Base-by-base conservation (phyloP, 2,329 filamentous ascomycete species). In the Fusarium multiceps region DNA sequence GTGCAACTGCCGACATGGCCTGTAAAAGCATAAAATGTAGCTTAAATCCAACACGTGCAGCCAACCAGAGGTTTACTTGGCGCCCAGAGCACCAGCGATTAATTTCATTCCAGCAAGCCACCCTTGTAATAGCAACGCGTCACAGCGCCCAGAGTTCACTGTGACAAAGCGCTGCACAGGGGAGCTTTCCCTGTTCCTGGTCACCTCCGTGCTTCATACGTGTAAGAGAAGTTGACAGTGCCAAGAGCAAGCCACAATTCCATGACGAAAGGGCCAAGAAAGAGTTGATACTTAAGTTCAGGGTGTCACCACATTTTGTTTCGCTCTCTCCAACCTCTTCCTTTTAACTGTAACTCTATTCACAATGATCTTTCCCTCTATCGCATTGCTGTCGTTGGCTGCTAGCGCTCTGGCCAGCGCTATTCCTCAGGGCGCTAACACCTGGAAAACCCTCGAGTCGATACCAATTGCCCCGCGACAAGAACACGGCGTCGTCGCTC, bases 391-490 rank as follows among this genome's bases (percentile, higher is more conserved):
- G 23, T 51, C 53, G 12, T 23, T 70, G 7, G 46, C 49, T 23
- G 30, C 54, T 16, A 59, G 45, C 20, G 28, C 54, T 13, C n/a
- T 69, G 20, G 57, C 67, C 14, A 63, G 57, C 30, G 51, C 49
- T 2, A 16, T 55, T 0, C 67, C 42, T 6, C 67, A 70, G 18
- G n/a, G 45, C 25, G 49, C 42, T 12, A 64, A 60, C 2, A 51
- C 41, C 18, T 78, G 76, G 76, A 51, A 72, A 30, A 57, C 55
- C 6, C 48, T 78, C 6, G 47, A 74, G 7, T 48, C 71, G 1
- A 75, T 77, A 6, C 68, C 75, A 3, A 53, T 70, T 37, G 64
- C 66, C 10, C 63, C 76, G 7, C 74, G 71, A 23, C 77, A 78
- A 56, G 77, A 78, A 48, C 75, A 78, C 42, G 57, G 69, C 4